phyloP scores from a whole-genome alignment of 192 early-diverging fungal genomes.

The Pilaira anomala region DNA sequence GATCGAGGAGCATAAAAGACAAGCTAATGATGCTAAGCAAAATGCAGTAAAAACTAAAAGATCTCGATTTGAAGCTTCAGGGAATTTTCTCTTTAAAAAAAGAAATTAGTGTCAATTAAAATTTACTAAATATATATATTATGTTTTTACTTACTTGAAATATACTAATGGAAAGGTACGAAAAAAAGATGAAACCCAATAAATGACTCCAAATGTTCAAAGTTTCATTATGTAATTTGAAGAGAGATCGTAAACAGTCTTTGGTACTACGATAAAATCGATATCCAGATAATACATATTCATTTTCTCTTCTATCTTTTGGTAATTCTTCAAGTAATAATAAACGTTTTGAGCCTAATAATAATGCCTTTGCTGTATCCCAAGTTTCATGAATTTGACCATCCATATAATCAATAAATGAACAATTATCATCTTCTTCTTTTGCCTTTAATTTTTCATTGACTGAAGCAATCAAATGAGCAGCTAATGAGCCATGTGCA shows the following conservation, averaged over 20 bases:
- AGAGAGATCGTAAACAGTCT: conserved; percentile 55
- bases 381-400: conserved; percentile 43
- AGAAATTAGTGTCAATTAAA: not conserved
- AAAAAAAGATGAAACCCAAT: conserved; percentile 13
- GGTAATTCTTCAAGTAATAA: conserved; percentile 52
- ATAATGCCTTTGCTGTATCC: conserved; percentile 43
- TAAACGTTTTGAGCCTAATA: conserved; percentile 48
- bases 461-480: conserved; percentile 6
- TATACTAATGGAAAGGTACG: conserved; percentile 2
- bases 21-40: conserved; percentile 49
- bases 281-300: conserved; percentile 47
- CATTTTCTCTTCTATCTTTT: conserved; percentile 53
- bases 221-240: conserved; percentile 48
- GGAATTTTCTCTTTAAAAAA: conserved; percentile 19
- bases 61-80: conserved; percentile 27
- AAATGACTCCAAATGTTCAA: conserved; percentile 29
- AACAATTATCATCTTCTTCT: conserved; percentile 42
- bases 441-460: conserved; percentile 27
- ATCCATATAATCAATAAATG: conserved; percentile 47
- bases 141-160: conserved; percentile 16
- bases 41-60: conserved; percentile 47
- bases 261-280: conserved; percentile 46
- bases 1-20: conserved; percentile 51
- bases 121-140: too few relatives aligned
- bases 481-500: not conserved